Evolutionary conservation across 108 stramenopile species (phyloP), one percentile per base, ranked within the genome.

Genomic region (Schizochytrium sp.): DNA sequence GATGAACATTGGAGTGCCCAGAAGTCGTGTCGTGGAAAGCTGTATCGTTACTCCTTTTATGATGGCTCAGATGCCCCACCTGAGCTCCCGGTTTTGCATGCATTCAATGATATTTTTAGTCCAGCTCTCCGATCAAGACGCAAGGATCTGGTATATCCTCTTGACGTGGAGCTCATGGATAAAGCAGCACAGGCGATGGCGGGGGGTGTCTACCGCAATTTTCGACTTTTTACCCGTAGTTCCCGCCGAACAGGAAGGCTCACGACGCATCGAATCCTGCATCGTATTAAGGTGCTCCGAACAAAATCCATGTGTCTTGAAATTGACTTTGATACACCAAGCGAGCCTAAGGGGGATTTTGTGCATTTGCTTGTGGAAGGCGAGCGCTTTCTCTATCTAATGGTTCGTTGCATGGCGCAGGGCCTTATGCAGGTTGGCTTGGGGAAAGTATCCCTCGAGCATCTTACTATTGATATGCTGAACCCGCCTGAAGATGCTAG

Each of bases 371-470:
- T 97, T 92, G 96, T 99, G 55, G 88, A 90, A 17, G 99, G 98
- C 12, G 96, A 96, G 83, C 97, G 98, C 56, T 99, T 99, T 89
- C 91, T 98, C 42, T 99, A 98, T 98, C 99, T 98, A 92, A 97
- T 97, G 93, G 97, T 99, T 72, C 95, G 99, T 41, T 98, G 96
- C 92, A 97, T 99, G 72, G 97, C 96, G 87, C 91, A 96, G 15
- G 92, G 98, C 15, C 89, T 98, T 8, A 97, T 98, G 89, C 90
- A 96, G 72, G 94, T 99, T 41, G 99, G 98, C 15, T 92, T 92
- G 44, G 93, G 95, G 45, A 93, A 94, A 44, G 98, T 98, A 92
- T 49, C 89, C 3, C 97, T 98, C 4, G 57, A 8, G 7, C 0
- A 10, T 8, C 64, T 69, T 38, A 7, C 10, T 7, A 69, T 8